Conservation (phyloP, 345 rosid species). For the Brassica cretica region DNA sequence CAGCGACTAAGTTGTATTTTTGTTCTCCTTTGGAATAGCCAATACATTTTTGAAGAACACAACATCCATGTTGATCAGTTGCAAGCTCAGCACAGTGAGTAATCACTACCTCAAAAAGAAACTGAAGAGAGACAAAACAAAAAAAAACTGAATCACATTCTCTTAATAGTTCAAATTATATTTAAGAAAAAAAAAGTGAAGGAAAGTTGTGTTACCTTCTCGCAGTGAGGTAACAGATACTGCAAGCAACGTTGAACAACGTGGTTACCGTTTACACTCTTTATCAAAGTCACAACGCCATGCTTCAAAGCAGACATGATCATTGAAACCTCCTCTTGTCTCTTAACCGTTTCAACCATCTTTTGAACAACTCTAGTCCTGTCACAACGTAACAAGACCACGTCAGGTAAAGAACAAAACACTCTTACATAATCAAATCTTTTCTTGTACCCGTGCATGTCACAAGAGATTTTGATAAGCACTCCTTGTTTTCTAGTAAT, state of each 20-base stretch:
- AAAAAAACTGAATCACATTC: background rate
- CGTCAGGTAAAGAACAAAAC: background rate
- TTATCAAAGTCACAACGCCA: slow-evolving; percentile 64
- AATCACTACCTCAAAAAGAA: slow-evolving; percentile 67
- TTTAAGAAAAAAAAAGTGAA: background rate
- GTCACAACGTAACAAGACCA: slow-evolving; percentile 3
- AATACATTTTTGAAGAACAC: slow-evolving; percentile 82
- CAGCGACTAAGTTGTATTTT: slow-evolving; percentile 45
- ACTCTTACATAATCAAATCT: background rate
- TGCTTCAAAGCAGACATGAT: slow-evolving; percentile 65
- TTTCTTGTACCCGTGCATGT: slow-evolving; percentile 66
- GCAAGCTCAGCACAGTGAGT: slow-evolving; percentile 72
- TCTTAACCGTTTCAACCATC: slow-evolving; percentile 62
- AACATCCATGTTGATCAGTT: slow-evolving; percentile 77
- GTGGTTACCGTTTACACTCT: slow-evolving; percentile 76
- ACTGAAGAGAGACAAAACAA: slow-evolving; percentile 41
- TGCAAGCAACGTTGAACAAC: slow-evolving; percentile 81
- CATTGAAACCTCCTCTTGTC: slow-evolving; percentile 55
- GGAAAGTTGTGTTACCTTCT: slow-evolving; percentile 44
- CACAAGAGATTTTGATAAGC: slow-evolving; percentile 73
- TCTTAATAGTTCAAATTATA: background rate
- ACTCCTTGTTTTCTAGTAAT: slow-evolving; percentile 59
- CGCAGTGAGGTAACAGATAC: slow-evolving; percentile 56
- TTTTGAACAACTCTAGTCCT: slow-evolving; percentile 90
- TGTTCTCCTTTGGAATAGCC: slow-evolving; percentile 53